Evolutionary conservation across 352 stramenopile genomes (phyloP).

Genomic region (Globisporangium nunn): DNA sequence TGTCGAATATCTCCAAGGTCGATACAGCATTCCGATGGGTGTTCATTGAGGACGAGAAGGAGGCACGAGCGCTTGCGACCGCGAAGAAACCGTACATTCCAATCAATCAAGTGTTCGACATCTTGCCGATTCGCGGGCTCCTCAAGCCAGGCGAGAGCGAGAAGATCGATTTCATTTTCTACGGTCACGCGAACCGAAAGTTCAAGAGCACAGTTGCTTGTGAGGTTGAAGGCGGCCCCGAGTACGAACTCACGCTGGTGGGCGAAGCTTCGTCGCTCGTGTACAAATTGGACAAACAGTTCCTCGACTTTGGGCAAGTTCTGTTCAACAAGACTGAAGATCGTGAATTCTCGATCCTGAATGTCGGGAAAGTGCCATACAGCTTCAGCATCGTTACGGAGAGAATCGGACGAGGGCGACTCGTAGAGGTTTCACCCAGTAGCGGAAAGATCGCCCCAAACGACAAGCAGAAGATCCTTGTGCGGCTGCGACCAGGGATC

Average conservation of each 20-base stretch:
- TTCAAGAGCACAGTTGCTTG: conserved; percentile 86
- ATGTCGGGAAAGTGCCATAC: conserved; percentile 91
- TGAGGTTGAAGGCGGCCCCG: conserved; percentile 91
- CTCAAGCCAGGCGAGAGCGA: conserved; percentile 88
- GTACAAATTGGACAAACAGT: conserved; percentile 88
- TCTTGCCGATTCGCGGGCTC: conserved; percentile 86
- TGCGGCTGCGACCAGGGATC: conserved; percentile 85
- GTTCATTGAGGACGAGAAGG: conserved; percentile 92
- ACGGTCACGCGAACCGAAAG: conserved; percentile 88
- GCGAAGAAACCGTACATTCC: conserved; percentile 84
- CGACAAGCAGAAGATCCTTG: conserved; percentile 86
- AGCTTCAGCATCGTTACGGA: conserved; percentile 59
- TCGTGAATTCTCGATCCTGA: conserved; percentile 88
- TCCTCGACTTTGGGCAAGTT: conserved; percentile 91
- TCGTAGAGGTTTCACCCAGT: conserved; percentile 73
- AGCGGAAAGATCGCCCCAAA: conserved; percentile 82
- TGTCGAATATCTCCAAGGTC: conserved; percentile 90
- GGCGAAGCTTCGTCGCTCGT: conserved; percentile 90
- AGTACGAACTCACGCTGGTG: conserved; percentile 87
- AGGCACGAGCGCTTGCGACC: conserved; percentile 43
- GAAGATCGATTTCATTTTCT: conserved; percentile 92
- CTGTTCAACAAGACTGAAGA: conserved; percentile 92
- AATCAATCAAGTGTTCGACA: conserved; percentile 93
- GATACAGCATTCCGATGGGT: conserved; percentile 87
- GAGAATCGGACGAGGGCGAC: conserved; percentile 27